Evolutionary conservation across 257 asterid species (phyloP).

Genomic region (Nicotiana noctiflora): DNA sequence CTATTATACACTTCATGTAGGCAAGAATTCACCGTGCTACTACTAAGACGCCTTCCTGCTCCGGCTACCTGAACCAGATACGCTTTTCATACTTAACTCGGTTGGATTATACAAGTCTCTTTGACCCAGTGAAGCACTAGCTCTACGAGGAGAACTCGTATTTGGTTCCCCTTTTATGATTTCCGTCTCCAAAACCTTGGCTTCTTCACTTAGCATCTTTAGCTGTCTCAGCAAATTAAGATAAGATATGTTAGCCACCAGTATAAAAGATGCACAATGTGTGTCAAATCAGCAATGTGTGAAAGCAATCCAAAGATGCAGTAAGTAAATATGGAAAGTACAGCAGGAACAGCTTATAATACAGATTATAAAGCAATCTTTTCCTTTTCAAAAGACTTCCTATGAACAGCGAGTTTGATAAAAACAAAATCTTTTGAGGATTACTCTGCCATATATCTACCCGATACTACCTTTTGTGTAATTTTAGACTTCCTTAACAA

Average conservation of each 20-base stretch:
- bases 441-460: not conserved
- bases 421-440: not conserved
- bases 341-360: not conserved
- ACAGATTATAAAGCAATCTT: too few species aligned
- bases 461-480: not conserved
- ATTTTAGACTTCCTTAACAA: not conserved
- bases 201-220: conserved; percentile 69
- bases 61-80: conserved; percentile 35
- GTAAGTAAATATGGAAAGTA: not conserved
- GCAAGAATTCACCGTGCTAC: not conserved
- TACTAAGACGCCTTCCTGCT: conserved; percentile 38
- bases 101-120: conserved; percentile 60
- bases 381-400: not conserved
- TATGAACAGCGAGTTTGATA: not conserved
- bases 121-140: conserved; percentile 42
- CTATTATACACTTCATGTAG: not conserved
- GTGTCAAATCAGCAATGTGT: not conserved
- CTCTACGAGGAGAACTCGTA: conserved; percentile 49
- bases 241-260: not conserved
- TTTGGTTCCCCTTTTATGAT: conserved; percentile 31
- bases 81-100: conserved; percentile 31
- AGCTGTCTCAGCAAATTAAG: conserved; percentile 42
- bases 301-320: not conserved
- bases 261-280: not conserved
- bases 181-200: conserved; percentile 50